Conservation (phyloP, 2,329 filamentous ascomycete species). For the Calonectria pteridis region DNA sequence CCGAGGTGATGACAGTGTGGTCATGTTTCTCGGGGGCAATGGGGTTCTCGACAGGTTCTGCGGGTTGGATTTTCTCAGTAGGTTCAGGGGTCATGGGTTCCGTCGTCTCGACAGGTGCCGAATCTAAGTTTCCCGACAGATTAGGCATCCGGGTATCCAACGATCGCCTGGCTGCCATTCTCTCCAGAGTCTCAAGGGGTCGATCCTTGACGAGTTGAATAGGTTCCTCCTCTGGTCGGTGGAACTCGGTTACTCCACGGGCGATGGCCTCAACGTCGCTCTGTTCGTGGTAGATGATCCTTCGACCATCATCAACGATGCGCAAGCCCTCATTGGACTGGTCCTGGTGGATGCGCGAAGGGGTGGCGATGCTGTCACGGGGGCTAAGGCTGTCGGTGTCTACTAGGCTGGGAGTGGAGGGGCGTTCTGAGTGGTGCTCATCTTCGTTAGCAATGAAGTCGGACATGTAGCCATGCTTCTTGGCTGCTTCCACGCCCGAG, state of each 20-base stretch:
- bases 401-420: conserved; percentile 46
- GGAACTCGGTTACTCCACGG: conserved; percentile 39
- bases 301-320: conserved; percentile 44
- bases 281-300: conserved; percentile 44
- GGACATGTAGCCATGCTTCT: conserved; percentile 45
- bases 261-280: conserved; percentile 42
- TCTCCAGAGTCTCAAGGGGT: conserved; percentile 21
- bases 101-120: background rate
- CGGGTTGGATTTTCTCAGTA: background rate
- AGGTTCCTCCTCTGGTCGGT: conserved; percentile 38
- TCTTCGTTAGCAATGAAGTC: conserved; percentile 46
- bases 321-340: conserved; percentile 45
- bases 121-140: conserved; percentile 30
- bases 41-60: background rate
- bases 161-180: conserved; percentile 25
- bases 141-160: conserved; percentile 37
- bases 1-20: background rate
- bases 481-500: conserved; percentile 44
- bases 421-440: conserved; percentile 46
- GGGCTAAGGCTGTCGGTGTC: conserved; percentile 48
- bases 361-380: conserved; percentile 45
- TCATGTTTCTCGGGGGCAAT: background rate
- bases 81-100: background rate
- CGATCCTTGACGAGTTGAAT: conserved; percentile 37
- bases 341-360: conserved; percentile 35